phyloP scores from a whole-genome alignment of 106 monocot genomes.

The Platanthera zijinensis region DNA sequence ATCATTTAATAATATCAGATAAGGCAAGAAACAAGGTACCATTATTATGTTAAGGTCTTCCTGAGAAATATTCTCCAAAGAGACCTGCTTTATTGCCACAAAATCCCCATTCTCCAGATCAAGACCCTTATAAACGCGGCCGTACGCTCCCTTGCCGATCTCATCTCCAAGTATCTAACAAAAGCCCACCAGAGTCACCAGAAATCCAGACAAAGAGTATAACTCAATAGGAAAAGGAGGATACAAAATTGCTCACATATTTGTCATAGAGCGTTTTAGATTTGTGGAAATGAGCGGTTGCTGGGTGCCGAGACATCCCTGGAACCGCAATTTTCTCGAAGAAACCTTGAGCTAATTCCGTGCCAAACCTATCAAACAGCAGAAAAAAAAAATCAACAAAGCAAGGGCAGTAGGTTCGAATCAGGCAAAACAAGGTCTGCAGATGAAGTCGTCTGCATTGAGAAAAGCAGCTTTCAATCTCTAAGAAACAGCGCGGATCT shows the following conservation, averaged over 20 bases:
- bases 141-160: conserved; percentile 99
- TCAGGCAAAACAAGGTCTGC: neutral
- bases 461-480: neutral
- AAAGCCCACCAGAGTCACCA: neutral
- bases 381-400: neutral
- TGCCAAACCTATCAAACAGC: neutral
- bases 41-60: conserved; percentile 98
- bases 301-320: conserved; percentile 62
- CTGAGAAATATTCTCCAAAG: conserved; percentile 91
- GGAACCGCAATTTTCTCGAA: neutral
- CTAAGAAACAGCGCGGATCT: neutral
- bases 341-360: neutral
- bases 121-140: conserved; percentile 89
- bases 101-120: conserved; percentile 98
- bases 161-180: conserved; percentile 95
- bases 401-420: neutral
- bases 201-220: conserved; percentile 2
- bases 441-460: conserved; percentile 3
- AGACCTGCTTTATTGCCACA: conserved; percentile 98
- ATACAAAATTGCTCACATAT: conserved; percentile 57
- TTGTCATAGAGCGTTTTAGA: conserved; percentile 88
- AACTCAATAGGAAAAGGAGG: neutral
- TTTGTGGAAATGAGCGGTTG: conserved; percentile 61
- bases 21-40: conserved; percentile 28
- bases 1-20: neutral